A percentile compares a stretch with the other conserved stretches of the same genome.
Conservation (phyloP, 805 yeast species). For the Wickerhamomyces strasburgensis region DNA sequence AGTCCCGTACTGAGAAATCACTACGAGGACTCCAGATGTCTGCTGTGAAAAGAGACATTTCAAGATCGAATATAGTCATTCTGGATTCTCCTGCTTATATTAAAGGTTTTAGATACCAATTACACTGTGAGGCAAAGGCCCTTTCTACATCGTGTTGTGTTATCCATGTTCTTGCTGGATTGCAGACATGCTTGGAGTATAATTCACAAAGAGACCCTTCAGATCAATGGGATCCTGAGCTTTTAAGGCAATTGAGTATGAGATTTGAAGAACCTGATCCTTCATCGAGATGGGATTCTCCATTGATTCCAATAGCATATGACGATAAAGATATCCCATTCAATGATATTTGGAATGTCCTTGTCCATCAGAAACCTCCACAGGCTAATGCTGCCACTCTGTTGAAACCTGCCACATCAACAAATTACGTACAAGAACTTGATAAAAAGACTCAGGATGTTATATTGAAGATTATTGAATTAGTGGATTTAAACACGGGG, state of each 20-base stretch:
- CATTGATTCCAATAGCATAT: conserved; percentile 63
- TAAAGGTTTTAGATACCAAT: conserved; percentile 92
- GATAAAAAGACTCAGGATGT: conserved; percentile 68
- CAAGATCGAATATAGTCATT: conserved; percentile 67
- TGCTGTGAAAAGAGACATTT: conserved; percentile 79
- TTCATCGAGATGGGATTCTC: conserved; percentile 89
- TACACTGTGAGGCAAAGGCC: conserved; percentile 90
- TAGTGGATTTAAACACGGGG: conserved; percentile 45
- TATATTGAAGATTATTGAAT: conserved; percentile 54
- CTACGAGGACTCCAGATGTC: conserved; percentile 82
- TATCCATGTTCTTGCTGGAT: conserved; percentile 69
- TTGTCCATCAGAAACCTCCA: conserved; percentile 50
- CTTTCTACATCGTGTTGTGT: conserved; percentile 78
- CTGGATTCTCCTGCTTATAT: conserved; percentile 85
- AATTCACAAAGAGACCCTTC: conserved; percentile 33
- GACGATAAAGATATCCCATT: conserved; percentile 53
- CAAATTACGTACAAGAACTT: conserved; percentile 71
- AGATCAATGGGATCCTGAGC: conserved; percentile 55
- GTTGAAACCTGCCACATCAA: conserved; percentile 71
- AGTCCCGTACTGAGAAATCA: conserved; percentile 71
- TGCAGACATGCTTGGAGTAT: conserved; percentile 59
- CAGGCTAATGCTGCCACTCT: conserved; percentile 84
- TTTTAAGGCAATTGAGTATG: conserved; percentile 67
- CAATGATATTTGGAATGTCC: conserved; percentile 61
- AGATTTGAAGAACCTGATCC: conserved; percentile 92